Evolutionary conservation across 257 asterid species (phyloP).

Genomic region (Capsicum chinense): DNA sequence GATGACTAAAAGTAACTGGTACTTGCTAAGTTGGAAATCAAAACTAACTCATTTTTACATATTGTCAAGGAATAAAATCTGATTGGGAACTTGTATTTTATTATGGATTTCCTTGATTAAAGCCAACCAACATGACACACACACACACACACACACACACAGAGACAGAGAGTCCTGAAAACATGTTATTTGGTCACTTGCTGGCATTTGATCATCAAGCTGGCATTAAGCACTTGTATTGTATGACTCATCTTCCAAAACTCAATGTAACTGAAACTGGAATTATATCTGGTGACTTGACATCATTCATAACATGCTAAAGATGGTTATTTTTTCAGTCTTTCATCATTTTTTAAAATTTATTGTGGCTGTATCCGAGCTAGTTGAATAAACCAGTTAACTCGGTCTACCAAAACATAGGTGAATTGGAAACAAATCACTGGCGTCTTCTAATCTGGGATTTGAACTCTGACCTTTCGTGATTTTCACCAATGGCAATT

Average conservation of each 20-base stretch:
- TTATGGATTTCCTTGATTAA: neutral
- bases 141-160: neutral
- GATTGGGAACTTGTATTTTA: neutral
- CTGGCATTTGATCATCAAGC: neutral
- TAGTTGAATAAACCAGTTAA: neutral
- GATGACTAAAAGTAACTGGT: neutral
- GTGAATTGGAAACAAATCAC: too few species aligned
- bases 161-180: neutral
- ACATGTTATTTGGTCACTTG: conserved; percentile 1
- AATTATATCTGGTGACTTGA: conserved; percentile 1
- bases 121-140: neutral
- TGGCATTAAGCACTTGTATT: neutral
- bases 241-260: neutral
- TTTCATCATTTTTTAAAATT: neutral
- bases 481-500: too few species aligned
- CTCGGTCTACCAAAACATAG: too few species aligned
- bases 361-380: neutral
- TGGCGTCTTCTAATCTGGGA: too few species aligned
- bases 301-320: conserved; percentile 2
- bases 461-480: too few species aligned
- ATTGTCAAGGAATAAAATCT: neutral
- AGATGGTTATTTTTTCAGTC: neutral
- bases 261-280: neutral
- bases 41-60: neutral
- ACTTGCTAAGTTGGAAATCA: neutral